phyloP scores from a whole-genome alignment of 768 basidiomycete species.

The Auricularia sp. region DNA sequence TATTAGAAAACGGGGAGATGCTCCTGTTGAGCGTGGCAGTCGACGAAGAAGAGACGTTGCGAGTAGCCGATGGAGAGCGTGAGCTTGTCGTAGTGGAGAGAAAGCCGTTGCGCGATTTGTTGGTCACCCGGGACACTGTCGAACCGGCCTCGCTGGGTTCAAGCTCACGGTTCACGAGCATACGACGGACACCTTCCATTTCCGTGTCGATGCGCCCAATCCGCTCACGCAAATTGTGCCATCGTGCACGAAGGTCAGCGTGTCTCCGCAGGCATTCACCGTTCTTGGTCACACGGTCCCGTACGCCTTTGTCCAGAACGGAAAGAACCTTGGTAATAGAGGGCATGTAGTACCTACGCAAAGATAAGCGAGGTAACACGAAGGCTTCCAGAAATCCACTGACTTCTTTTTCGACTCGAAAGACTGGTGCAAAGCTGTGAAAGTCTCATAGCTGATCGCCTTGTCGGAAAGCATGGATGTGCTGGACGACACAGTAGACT shows the following conservation, averaged over 20 bases:
- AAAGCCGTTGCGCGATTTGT: constrained; percentile 43
- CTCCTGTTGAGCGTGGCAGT: constrained; percentile 49
- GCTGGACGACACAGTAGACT: constrained; percentile 32
- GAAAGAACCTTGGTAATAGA: constrained; percentile 85
- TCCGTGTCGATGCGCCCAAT: constrained; percentile 73
- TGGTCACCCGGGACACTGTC: constrained; percentile 44
- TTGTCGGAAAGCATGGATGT: constrained; percentile 29
- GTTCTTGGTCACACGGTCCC: constrained; percentile 90
- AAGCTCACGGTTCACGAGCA: constrained; percentile 35
- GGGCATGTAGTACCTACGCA: constrained; percentile 79
- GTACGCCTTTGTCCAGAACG: constrained; percentile 89
- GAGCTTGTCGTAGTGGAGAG: constrained; percentile 46
- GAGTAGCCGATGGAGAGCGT: constrained; percentile 27
- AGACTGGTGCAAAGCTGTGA: constrained; percentile 35
- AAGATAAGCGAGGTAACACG: constrained; percentile 21
- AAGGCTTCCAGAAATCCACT: background rate
- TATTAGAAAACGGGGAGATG: constrained; percentile 69
- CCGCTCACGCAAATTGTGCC: constrained; percentile 70
- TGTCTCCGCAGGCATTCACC: constrained; percentile 87
- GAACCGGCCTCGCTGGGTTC: constrained; percentile 61
- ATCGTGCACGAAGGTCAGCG: constrained; percentile 79
- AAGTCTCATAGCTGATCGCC: constrained; percentile 51
- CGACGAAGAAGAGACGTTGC: background rate
- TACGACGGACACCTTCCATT: constrained; percentile 61
- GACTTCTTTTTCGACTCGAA: constrained; percentile 12